phyloP scores from a whole-genome alignment of 2,329 filamentous ascomycete species.

The Diaporthe aspalathi region DNA sequence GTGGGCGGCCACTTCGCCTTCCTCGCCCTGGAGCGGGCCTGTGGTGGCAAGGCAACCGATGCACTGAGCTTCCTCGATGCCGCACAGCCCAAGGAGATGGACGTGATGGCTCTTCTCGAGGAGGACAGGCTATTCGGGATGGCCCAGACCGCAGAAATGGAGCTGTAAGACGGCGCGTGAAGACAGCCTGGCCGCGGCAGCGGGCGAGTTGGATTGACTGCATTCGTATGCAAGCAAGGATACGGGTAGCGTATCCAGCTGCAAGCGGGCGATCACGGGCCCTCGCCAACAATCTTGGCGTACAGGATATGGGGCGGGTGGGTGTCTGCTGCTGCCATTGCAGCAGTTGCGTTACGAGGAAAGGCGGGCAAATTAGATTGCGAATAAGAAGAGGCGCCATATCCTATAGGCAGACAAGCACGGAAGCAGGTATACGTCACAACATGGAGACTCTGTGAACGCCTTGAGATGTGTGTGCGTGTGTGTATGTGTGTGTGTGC shows the following conservation, averaged over 20 bases:
- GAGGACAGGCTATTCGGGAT: slow-evolving; percentile 41
- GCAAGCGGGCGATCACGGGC: background rate
- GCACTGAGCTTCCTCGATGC: slow-evolving; percentile 65
- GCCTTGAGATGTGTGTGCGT: background rate
- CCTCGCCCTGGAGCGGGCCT: slow-evolving; percentile 83
- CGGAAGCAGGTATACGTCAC: slow-evolving; percentile 6
- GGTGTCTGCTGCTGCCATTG: background rate
- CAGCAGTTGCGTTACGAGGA: background rate
- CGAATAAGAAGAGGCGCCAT: slow-evolving; percentile 9
- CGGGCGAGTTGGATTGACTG: background rate
- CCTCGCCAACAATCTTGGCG: background rate
- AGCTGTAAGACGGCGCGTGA: slow-evolving; percentile 22
- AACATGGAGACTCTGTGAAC: background rate
- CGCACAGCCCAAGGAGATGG: slow-evolving; percentile 46
- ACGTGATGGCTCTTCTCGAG: slow-evolving; percentile 48
- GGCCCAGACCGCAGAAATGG: slow-evolving; percentile 29
- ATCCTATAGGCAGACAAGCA: background rate
- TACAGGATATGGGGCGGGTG: background rate
- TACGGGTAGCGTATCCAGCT: background rate
- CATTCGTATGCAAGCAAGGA: background rate
- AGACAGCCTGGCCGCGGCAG: background rate
- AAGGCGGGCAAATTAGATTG: slow-evolving; percentile 4
- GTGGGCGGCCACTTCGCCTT: slow-evolving; percentile 89
- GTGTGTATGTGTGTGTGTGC: no score
- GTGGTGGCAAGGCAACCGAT: slow-evolving; percentile 74